These are phyloP conservation scores for Eucalyptus melliodora DNA, from an alignment of 345 rosid genomes.

Conservation along the genomic window DNA sequence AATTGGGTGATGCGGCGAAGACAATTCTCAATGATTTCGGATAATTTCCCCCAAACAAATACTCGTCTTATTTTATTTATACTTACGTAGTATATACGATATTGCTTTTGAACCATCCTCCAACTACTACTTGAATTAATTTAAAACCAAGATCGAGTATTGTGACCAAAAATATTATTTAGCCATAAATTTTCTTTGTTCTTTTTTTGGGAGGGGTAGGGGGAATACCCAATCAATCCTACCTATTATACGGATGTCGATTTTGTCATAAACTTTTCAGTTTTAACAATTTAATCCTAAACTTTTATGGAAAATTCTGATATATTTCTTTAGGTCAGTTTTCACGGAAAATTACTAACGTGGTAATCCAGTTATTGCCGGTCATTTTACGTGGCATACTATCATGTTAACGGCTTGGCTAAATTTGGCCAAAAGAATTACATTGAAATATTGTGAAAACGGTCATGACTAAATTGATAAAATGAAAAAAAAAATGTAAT, in stretches of 20 bases:
- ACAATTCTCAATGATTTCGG: neutral
- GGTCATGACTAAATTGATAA: neutral
- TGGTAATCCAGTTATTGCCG: accelerated
- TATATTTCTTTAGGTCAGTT: accelerated
- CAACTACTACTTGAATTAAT: neutral
- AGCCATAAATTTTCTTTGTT: neutral
- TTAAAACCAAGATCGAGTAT: neutral
- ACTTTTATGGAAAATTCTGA: accelerated
- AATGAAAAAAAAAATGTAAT: neutral
- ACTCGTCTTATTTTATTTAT: neutral
- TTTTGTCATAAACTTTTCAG: neutral
- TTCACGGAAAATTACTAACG: neutral
- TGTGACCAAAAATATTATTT: neutral
- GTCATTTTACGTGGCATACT: accelerated
- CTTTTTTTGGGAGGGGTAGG: neutral
- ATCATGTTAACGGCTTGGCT: accelerated
- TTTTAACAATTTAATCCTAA: neutral
- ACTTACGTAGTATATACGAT: neutral
- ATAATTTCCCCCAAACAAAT: neutral
- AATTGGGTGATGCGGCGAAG: neutral
- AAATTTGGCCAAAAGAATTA: accelerated
- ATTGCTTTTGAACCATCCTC: neutral
- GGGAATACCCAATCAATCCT: accelerated
- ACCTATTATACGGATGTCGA: neutral
- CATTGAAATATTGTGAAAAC: accelerated